Evolutionary conservation across 2,329 filamentous ascomycete genomes (phyloP).

Genomic region (Aotearoamyces nothofagi): DNA sequence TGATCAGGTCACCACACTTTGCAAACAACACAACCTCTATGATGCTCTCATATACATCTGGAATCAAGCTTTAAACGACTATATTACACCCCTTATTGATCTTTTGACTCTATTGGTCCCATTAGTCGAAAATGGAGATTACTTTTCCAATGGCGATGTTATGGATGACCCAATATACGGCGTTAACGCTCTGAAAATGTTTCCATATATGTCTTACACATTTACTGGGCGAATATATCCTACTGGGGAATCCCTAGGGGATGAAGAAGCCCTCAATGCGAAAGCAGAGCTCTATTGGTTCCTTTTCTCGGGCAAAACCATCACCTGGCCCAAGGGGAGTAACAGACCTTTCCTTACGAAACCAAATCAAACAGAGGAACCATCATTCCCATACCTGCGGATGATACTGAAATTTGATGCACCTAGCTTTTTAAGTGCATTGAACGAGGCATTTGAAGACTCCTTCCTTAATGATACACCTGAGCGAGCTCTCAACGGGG

Average conservation of each 20-base stretch:
- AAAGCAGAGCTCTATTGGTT: slow-evolving; percentile 89
- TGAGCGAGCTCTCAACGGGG: slow-evolving; percentile 42
- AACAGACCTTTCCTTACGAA: slow-evolving; percentile 45
- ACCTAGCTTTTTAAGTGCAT: slow-evolving; percentile 79
- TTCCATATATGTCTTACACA: slow-evolving; percentile 85
- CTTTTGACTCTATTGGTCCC: slow-evolving; percentile 55
- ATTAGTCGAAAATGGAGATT: slow-evolving; percentile 39
- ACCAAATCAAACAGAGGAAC: slow-evolving; percentile 40
- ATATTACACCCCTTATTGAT: slow-evolving; percentile 79
- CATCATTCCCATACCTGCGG: slow-evolving; percentile 72
- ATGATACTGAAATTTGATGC: slow-evolving; percentile 80
- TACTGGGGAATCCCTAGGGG: slow-evolving; percentile 59
- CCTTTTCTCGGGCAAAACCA: slow-evolving; percentile 71
- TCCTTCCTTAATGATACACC: slow-evolving; percentile 73
- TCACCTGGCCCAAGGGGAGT: slow-evolving; percentile 57
- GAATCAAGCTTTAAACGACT: slow-evolving; percentile 82
- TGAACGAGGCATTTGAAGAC: slow-evolving; percentile 97
- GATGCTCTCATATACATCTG: slow-evolving; percentile 95
- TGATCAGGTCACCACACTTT: slow-evolving; percentile 79
- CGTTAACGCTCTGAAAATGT: slow-evolving; percentile 74
- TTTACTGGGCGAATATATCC: slow-evolving; percentile 88
- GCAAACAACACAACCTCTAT: slow-evolving; percentile 83
- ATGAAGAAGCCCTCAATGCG: slow-evolving; percentile 56
- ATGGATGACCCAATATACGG: slow-evolving; percentile 46
- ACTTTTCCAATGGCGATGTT: slow-evolving; percentile 32